phyloP scores from a whole-genome alignment of 345 rosid genomes.

The Pugionium cornutum region DNA sequence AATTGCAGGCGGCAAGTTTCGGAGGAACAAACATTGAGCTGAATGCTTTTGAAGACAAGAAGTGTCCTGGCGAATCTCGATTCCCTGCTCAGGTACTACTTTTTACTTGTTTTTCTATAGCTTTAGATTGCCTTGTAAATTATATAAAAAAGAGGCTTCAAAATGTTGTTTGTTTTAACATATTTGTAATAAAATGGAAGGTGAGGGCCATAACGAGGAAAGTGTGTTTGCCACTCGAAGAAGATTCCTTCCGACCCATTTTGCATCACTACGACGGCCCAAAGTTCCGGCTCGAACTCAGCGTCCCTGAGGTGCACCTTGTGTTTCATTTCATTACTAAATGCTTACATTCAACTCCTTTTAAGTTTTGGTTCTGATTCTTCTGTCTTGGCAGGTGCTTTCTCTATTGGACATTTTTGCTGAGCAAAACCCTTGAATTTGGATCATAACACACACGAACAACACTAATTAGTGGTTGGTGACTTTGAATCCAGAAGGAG shows the following conservation, averaged over 20 bases:
- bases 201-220: conserved; percentile 81
- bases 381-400: conserved; percentile 56
- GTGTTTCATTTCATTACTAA: too few species aligned
- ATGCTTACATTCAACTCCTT: neutral
- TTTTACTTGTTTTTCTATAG: too few species aligned
- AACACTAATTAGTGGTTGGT: conserved; percentile 15
- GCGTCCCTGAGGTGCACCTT: conserved; percentile 67
- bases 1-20: conserved; percentile 69
- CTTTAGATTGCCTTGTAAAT: too few species aligned
- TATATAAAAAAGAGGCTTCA: too few species aligned
- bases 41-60: conserved; percentile 93
- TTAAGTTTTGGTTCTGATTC: neutral
- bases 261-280: conserved; percentile 99
- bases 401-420: conserved; percentile 88
- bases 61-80: conserved; percentile 85
- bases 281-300: conserved; percentile 93
- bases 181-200: too few species aligned
- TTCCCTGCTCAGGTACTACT: conserved; percentile 80
- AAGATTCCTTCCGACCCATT: conserved; percentile 97
- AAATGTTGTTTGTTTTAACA: too few species aligned
- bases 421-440: conserved; percentile 50
- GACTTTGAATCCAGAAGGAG: neutral
- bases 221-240: conserved; percentile 85
- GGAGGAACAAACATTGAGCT: conserved; percentile 99
- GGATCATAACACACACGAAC: neutral